These are phyloP conservation scores for Theobroma grandiflorum DNA, from an alignment of 441 rosid species.

Conservation along the genomic window DNA sequence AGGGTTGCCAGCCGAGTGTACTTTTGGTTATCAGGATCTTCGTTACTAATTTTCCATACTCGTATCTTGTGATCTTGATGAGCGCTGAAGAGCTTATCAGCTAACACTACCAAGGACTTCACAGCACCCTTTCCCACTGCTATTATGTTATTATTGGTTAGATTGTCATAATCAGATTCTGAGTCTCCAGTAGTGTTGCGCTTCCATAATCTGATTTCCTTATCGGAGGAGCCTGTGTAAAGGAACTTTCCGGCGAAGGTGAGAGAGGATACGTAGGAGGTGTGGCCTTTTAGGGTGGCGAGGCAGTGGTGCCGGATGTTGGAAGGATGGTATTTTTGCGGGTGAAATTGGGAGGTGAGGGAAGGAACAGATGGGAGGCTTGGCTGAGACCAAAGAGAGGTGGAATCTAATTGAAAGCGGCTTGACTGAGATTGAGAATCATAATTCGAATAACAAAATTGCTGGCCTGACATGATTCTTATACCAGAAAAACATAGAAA, in stretches of 20 bases:
- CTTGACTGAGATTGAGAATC: constrained; percentile 36
- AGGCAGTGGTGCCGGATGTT: constrained; percentile 53
- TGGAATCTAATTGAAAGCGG: constrained; percentile 25
- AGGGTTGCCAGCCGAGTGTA: constrained; percentile 76
- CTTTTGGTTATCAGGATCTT: constrained; percentile 45
- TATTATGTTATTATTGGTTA: constrained; percentile 39
- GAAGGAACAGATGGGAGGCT: constrained; percentile 58
- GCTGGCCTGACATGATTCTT: constrained; percentile 40
- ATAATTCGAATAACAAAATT: constrained; percentile 30
- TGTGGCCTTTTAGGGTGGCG: constrained; percentile 67
- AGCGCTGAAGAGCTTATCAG: constrained; percentile 84
- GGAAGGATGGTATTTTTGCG: constrained; percentile 25
- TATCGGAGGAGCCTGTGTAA: constrained; percentile 69
- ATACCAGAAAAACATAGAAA: neutral
- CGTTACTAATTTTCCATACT: constrained; percentile 76
- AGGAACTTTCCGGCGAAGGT: constrained; percentile 69
- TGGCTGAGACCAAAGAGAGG: constrained; percentile 41
- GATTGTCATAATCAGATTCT: constrained; percentile 39
- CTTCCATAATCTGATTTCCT: constrained; percentile 72
- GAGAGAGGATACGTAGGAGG: constrained; percentile 70
- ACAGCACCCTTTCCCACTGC: constrained; percentile 75
- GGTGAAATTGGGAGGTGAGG: constrained; percentile 40
- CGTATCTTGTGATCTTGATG: constrained; percentile 97
- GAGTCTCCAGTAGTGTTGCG: constrained; percentile 41
- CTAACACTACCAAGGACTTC: constrained; percentile 68